Evolutionary conservation across 805 yeast genomes (phyloP).

Genomic region (Nakazawaea siamensis): DNA sequence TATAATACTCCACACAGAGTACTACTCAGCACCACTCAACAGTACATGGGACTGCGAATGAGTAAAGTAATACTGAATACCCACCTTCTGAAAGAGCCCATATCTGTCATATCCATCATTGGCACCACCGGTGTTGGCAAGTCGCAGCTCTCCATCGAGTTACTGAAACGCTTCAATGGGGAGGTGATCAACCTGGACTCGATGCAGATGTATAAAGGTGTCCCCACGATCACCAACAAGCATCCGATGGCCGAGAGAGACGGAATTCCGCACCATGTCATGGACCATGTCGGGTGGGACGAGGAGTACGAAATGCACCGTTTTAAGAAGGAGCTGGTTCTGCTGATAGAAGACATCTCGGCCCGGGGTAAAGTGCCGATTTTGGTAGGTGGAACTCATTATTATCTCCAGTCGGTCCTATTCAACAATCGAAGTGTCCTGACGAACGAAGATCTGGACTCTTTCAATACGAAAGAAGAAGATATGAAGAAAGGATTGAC

Average conservation of each 20-base stretch:
- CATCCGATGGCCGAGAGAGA: conserved; percentile 76
- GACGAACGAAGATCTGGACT: conserved; percentile 12
- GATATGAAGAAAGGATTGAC: conserved; percentile 13
- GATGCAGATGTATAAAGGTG: conserved; percentile 82
- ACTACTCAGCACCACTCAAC: too few species aligned
- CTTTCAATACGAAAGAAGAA: conserved; percentile 1
- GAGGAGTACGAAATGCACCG: conserved; percentile 77
- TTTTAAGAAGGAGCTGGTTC: conserved; percentile 65
- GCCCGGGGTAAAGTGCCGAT: conserved; percentile 70
- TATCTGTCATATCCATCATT: conserved; percentile 22
- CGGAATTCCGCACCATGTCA: conserved; percentile 77
- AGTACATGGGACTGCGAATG: too few species aligned
- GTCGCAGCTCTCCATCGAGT: conserved; percentile 74
- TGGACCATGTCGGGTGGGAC: conserved; percentile 76
- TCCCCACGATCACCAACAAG: conserved; percentile 80
- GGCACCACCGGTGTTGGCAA: conserved; percentile 98
- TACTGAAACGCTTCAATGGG: conserved; percentile 72
- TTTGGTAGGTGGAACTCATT: conserved; percentile 93
- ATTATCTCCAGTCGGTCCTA: conserved; percentile 72
- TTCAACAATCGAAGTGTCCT: conserved; percentile 63
- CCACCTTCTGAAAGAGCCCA: too few species aligned
- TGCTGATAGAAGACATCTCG: conserved; percentile 57
- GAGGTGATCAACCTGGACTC: conserved; percentile 95
- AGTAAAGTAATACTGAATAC: too few species aligned
- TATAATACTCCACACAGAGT: too few species aligned